A percentile compares a stretch with the other conserved stretches of the same genome.
These are phyloP conservation scores for Pyrus communis DNA, from an alignment of 306 rosid species.

Conservation along the genomic window DNA sequence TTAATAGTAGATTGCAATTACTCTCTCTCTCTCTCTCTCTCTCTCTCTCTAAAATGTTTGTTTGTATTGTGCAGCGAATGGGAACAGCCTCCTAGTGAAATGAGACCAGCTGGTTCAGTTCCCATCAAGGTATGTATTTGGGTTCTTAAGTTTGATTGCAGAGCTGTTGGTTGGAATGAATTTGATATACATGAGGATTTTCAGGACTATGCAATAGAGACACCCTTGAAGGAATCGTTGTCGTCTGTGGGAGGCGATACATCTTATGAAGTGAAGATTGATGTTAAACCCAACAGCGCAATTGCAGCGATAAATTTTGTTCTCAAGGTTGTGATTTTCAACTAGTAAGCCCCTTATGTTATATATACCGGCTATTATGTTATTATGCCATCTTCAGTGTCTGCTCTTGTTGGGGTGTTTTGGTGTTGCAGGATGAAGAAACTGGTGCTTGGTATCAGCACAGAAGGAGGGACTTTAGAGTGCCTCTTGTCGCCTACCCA, in stretches of 20 bases:
- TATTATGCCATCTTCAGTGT: background rate
- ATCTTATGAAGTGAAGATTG: conserved; percentile 65
- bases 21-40: background rate
- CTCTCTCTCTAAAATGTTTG: background rate
- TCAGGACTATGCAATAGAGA: conserved; percentile 92
- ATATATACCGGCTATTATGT: background rate
- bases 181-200: conserved; percentile 15
- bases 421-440: conserved; percentile 75
- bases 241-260: conserved; percentile 40
- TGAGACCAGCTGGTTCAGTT: conserved; percentile 74
- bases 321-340: conserved; percentile 60
- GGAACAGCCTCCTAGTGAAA: conserved; percentile 90
- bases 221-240: conserved; percentile 55
- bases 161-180: conserved; percentile 9
- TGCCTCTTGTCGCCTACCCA: conserved; percentile 50
- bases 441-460: conserved; percentile 87
- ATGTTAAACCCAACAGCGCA: conserved; percentile 31
- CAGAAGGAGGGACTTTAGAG: conserved; percentile 87
- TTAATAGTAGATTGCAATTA: background rate
- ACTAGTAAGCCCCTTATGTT: conserved; percentile 20
- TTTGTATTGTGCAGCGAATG: conserved; percentile 56
- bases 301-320: conserved; percentile 79
- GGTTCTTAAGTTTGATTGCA: conserved; percentile 11
- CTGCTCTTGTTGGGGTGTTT: background rate
- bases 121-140: conserved; percentile 56